These are phyloP conservation scores for Candida dajiaensis DNA, from an alignment of 805 yeast species.

Conservation along the genomic window DNA sequence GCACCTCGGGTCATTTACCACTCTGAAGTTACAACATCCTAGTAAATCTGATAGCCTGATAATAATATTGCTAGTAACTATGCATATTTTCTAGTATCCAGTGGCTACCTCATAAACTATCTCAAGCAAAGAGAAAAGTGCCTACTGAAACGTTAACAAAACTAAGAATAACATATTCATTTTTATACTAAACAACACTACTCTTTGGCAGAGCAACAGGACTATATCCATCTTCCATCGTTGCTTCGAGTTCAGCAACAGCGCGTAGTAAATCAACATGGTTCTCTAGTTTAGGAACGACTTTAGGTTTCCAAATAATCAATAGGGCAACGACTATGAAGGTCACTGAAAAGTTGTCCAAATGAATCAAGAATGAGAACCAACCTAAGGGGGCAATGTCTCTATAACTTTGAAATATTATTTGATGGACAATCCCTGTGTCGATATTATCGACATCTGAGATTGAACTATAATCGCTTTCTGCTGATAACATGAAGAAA, in stretches of 20 bases:
- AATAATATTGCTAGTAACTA: too few species aligned
- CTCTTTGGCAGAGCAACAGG: background rate
- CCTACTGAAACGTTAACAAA: too few species aligned
- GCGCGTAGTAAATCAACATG: background rate
- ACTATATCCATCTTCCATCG: background rate
- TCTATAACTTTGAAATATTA: background rate
- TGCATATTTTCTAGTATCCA: too few species aligned
- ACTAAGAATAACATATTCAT: too few species aligned
- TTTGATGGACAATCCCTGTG: background rate
- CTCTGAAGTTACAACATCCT: too few species aligned
- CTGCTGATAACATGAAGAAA: background rate
- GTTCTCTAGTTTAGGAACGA: background rate
- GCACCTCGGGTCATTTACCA: too few species aligned
- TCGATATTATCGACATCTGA: background rate
- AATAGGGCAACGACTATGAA: background rate
- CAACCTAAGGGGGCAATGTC: background rate
- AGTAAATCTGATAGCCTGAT: too few species aligned
- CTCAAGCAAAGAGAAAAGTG: too few species aligned
- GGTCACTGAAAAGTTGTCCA: background rate
- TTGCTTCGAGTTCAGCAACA: background rate
- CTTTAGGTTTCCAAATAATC: background rate
- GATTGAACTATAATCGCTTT: background rate
- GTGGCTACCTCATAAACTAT: too few species aligned
- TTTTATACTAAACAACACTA: background rate
- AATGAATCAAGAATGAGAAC: background rate